A percentile compares a stretch with the other conserved stretches of the same genome.
phyloP scores from a whole-genome alignment of 148 eudicot genomes.

The Gaultheria prostrata region DNA sequence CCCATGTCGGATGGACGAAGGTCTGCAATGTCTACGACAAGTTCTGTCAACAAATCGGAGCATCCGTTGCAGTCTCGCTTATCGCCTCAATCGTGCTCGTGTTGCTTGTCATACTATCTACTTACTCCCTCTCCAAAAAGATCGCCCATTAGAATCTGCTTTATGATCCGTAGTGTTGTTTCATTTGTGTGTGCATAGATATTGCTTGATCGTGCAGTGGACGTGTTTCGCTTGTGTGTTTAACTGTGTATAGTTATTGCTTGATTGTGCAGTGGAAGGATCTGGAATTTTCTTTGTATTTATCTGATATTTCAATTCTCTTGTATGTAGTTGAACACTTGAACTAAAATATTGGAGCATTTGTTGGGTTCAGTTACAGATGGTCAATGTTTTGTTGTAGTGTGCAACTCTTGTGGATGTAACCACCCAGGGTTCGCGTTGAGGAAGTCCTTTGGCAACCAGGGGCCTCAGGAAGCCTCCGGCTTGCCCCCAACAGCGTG shows the following conservation, averaged over 20 bases:
- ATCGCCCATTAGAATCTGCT: slow-evolving; percentile 24
- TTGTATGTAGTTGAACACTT: not conserved
- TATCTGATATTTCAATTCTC: not conserved
- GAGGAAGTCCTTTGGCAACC: not conserved
- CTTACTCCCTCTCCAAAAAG: slow-evolving; percentile 46
- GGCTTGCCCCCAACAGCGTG: not conserved
- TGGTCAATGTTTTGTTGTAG: not conserved
- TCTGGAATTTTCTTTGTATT: not conserved
- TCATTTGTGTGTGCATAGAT: not conserved
- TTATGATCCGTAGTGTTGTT: not conserved
- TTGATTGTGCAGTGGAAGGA: not conserved
- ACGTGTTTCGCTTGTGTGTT: not conserved
- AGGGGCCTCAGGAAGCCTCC: not conserved
- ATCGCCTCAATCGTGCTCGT: slow-evolving; percentile 52
- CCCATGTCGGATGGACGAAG: slow-evolving; percentile 50
- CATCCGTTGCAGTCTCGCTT: slow-evolving; percentile 39
- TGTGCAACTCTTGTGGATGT: not conserved
- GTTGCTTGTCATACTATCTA: slow-evolving; percentile 52
- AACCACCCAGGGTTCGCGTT: not conserved
- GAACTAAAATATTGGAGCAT: not conserved
- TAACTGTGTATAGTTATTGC: not conserved
- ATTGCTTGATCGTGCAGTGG: not conserved
- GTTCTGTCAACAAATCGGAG: slow-evolving; percentile 44
- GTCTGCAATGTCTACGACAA: slow-evolving; percentile 38
- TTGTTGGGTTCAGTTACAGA: not conserved